Percentiles rank a stretch among this genome's conserved stretches.
Evolutionary conservation across 1,284 basidiomycete genomes (phyloP).

Genomic region (Cutaneotrichosporon sp.): DNA sequence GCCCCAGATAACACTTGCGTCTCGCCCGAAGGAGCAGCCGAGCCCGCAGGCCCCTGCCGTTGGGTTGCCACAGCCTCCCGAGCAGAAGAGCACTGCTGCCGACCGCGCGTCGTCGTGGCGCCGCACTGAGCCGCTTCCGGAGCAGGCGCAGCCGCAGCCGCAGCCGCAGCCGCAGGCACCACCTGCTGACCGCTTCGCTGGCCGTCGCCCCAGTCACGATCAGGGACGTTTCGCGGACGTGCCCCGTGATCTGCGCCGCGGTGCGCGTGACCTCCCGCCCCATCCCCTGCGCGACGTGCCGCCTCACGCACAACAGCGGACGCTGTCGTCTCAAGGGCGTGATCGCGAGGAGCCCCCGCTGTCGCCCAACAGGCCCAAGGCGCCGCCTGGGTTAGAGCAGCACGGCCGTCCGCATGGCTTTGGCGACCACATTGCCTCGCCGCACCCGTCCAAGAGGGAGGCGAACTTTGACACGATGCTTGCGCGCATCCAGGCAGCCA

Average conservation of each 20-base stretch:
- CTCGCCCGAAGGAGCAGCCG: conserved; percentile 8
- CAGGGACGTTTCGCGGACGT: neutral
- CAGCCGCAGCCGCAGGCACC: neutral
- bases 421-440: conserved; percentile 15
- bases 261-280: conserved; percentile 2
- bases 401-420: neutral
- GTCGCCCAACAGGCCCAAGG: conserved; percentile 2
- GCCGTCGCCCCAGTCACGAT: conserved; percentile 10
- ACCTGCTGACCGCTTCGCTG: neutral
- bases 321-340: neutral
- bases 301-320: neutral
- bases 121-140: conserved; percentile 12
- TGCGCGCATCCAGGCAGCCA: conserved; percentile 81
- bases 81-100: conserved; percentile 5
- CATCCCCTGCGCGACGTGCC: conserved; percentile 1
- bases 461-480: conserved; percentile 77
- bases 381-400: neutral
- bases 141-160: conserved; percentile 2
- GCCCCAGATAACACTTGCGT: conserved; percentile 18
- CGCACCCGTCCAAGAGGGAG: conserved; percentile 55
- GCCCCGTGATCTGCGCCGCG: conserved; percentile 2
- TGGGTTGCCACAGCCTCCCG: neutral
- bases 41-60: neutral
- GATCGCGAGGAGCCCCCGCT: neutral
- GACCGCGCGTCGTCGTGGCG: conserved; percentile 21